phyloP scores from a whole-genome alignment of 1,139 yeast species.

The Chernovozyma aurita region DNA sequence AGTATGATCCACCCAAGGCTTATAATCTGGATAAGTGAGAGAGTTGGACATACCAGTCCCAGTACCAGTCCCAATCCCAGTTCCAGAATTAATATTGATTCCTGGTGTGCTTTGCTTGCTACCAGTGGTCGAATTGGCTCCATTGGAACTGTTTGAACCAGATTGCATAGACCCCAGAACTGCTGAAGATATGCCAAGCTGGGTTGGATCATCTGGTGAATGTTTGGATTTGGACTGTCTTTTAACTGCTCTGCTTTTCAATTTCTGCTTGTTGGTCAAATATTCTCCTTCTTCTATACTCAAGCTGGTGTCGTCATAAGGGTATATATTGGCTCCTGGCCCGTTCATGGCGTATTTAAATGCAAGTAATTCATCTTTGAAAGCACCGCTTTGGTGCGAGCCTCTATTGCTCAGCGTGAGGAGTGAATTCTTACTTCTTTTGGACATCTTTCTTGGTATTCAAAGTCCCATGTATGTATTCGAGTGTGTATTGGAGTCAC shows the following conservation, averaged over 20 bases:
- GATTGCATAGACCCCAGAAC: not conserved
- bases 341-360: conserved; percentile 35
- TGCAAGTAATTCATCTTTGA: conserved; percentile 31
- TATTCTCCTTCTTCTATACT: not conserved
- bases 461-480: too few relatives aligned
- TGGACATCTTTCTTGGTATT: conserved; percentile 7
- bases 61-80: not conserved
- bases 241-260: not conserved
- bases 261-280: not conserved
- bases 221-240: not conserved
- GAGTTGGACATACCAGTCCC: not conserved
- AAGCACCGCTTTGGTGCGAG: conserved; percentile 1
- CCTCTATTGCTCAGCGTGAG: conserved; percentile 6
- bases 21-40: conserved; percentile 65
- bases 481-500: too few relatives aligned
- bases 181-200: not conserved
- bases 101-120: too few relatives aligned
- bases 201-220: not conserved
- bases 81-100: not conserved
- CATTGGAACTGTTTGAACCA: not conserved
- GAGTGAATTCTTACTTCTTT: conserved; percentile 6
- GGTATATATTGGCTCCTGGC: conserved; percentile 34
- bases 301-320: conserved; percentile 19
- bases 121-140: too few relatives aligned
- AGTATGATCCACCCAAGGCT: conserved; percentile 68